Evolutionary conservation across 2,329 filamentous ascomycete genomes (phyloP).

Genomic region (Albophoma yamanashiensis): DNA sequence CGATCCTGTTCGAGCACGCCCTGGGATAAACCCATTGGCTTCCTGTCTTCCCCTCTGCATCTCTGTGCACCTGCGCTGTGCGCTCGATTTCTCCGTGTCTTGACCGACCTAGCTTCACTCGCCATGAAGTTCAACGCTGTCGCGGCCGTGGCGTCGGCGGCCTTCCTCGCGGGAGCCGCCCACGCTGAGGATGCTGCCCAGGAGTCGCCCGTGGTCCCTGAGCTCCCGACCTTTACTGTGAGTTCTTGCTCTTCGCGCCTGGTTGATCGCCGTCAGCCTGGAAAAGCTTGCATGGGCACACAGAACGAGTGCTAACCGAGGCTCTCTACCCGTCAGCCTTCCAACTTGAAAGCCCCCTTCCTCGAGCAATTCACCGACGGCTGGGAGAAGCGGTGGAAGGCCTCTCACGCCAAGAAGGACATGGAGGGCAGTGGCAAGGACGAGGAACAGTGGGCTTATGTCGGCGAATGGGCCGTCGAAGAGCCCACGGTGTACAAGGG

Average conservation of each 20-base stretch:
- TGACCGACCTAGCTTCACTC: constrained; percentile 10
- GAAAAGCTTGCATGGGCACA: constrained; percentile 2
- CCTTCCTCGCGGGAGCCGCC: constrained; percentile 58
- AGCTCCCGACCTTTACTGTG: constrained; percentile 81
- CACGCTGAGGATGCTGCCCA: constrained; percentile 54
- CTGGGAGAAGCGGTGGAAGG: constrained; percentile 90
- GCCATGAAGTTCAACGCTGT: constrained; percentile 79
- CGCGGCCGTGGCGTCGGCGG: constrained; percentile 65
- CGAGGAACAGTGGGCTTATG: constrained; percentile 75
- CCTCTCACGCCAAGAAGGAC: constrained; percentile 94
- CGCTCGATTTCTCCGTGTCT: constrained; percentile 4
- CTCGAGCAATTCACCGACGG: constrained; percentile 97
- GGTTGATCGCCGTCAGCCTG: neutral
- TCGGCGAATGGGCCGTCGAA: constrained; percentile 94
- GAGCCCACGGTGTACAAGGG: constrained; percentile 86
- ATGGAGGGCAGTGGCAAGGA: constrained; percentile 61
- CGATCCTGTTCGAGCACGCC: constrained; percentile 13
- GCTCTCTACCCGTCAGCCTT: constrained; percentile 50
- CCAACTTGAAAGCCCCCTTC: constrained; percentile 83
- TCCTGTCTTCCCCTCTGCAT: constrained; percentile 3
- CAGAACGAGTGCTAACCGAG: constrained; percentile 9
- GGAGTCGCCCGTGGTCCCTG: constrained; percentile 47
- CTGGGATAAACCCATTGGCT: constrained; percentile 12
- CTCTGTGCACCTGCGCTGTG: constrained; percentile 12
- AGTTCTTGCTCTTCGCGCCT: constrained; percentile 26